These are phyloP conservation scores for Phaeosphaeria sp. DNA, from an alignment of 2,329 filamentous ascomycete species.

Conservation along the genomic window DNA sequence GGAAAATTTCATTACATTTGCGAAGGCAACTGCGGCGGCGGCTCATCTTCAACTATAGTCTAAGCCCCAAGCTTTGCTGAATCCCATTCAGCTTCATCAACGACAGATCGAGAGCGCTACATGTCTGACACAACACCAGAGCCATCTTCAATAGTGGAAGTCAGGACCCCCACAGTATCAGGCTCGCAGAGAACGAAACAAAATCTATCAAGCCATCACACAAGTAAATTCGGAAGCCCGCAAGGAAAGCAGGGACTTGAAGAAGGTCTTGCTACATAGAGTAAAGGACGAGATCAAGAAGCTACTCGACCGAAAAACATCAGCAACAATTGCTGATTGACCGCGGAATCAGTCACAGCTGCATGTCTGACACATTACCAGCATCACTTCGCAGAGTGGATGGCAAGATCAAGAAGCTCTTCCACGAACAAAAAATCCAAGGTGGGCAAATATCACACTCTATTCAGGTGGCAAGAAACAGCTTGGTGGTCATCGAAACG, in stretches of 20 bases:
- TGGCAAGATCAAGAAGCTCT: not conserved
- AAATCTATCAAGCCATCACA: not conserved
- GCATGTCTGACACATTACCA: not conserved
- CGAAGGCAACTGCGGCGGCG: not conserved
- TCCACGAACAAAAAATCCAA: not conserved
- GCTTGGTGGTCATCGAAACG: not conserved
- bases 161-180: not conserved
- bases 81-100: not conserved
- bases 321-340: too few species aligned
- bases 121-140: not conserved
- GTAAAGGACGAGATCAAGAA: not conserved
- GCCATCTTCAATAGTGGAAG: not conserved
- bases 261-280: not conserved
- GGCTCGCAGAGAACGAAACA: not conserved
- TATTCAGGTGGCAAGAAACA: not conserved
- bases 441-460: not conserved
- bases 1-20: not conserved
- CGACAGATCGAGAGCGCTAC: not conserved
- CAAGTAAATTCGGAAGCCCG: not conserved
- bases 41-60: not conserved
- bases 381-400: not conserved
- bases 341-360: too few species aligned
- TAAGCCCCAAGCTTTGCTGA: not conserved
- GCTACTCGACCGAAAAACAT: too few species aligned
- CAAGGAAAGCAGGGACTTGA: not conserved